Evolutionary conservation across 495 filamentous ascomycete species (phyloP), one percentile per base, ranked within the genome.

Genomic region (Diplogelasinospora grovesii): DNA sequence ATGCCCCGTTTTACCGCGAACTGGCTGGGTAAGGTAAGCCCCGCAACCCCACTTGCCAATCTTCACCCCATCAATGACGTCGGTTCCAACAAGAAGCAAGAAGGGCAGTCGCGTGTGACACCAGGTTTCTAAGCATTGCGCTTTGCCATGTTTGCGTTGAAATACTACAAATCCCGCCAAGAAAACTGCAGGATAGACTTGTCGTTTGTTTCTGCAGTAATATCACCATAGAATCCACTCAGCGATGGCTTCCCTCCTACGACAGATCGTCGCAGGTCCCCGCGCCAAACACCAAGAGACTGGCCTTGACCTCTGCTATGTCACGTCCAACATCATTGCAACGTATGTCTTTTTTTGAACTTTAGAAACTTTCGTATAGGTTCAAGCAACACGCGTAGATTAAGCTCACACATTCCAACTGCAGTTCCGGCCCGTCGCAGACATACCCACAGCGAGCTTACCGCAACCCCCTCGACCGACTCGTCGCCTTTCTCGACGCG

Each of bases 271-370:
- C 43, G 85, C 86, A 28, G 83, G 88, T 8, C 90, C 90, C 13
- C 77, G 92, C 39, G 63, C 77, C 36, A 79, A 79, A 48, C 89
- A 97, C 60, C 74, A 83, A 15, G 89, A 94, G 65, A 80, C 92
- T 2, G 83, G 83, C 9, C 71, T 98, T 7, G 92, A 98, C 65
- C 78, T 98, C 28, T 98, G 90, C 70, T 98, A 98, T 62, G 89
- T 97, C 9, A 88, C 87, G 1, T 77, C 86, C 48, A 82, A 81
- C 38, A 81, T 81, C 22, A 78, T 81, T 24, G 77, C 70, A 21
- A 80, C 78, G 64, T 73, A 36, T 26, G 82, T 79, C 14, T 11
- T 34, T 20, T 30, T 21, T 40, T 30, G 25, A 32, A n/a, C 29
- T 32, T 32, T 32, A 5, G n/a, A 9, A 8, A 32, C 5, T 32